Conservation (phyloP, 2,329 filamentous ascomycete species). For the Aspergillus tanneri region DNA sequence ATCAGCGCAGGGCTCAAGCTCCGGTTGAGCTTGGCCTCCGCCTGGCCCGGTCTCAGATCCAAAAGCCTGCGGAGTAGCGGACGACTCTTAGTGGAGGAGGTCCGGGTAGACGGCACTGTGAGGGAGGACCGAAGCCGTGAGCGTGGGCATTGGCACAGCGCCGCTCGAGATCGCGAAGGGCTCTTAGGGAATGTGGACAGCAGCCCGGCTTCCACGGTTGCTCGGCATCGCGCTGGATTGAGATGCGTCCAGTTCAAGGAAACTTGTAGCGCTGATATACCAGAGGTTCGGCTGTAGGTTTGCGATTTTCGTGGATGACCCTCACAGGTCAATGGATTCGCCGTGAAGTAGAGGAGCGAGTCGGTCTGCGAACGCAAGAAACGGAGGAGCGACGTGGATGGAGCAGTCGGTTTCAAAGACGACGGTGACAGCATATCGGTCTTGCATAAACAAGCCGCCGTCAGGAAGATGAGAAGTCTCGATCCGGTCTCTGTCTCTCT, state of each 20-base stretch:
- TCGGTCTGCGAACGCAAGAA: slow-evolving; percentile 73
- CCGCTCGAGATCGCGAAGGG: slow-evolving; percentile 14
- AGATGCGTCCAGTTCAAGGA: slow-evolving; percentile 24
- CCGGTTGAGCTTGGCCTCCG: slow-evolving; percentile 47
- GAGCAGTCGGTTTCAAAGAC: slow-evolving; percentile 41
- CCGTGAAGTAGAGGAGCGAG: slow-evolving; percentile 53
- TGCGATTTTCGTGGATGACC: slow-evolving; percentile 15
- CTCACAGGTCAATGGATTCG: slow-evolving; percentile 34
- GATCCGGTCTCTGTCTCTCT: slow-evolving; percentile 4
- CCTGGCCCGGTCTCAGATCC: slow-evolving; percentile 35
- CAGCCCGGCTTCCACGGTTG: slow-evolving; percentile 33
- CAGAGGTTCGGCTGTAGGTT: slow-evolving; percentile 16
- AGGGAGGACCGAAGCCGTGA: slow-evolving; percentile 10
- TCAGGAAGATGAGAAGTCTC: slow-evolving; percentile 6
- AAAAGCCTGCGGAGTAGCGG: slow-evolving; percentile 40
- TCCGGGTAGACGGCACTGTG: slow-evolving; percentile 22
- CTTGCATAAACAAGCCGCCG: slow-evolving; percentile 10
- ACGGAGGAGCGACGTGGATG: slow-evolving; percentile 62
- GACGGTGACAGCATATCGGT: slow-evolving; percentile 41
- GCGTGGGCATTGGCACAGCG: slow-evolving; percentile 5
- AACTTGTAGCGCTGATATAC: slow-evolving; percentile 17
- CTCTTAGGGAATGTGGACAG: slow-evolving; percentile 20
- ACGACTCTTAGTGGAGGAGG: slow-evolving; percentile 33
- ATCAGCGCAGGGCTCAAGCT: slow-evolving; percentile 59
- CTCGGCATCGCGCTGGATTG: slow-evolving; percentile 20